These are phyloP conservation scores for Boletus sp. DNA, from an alignment of 768 basidiomycete genomes.

Conservation along the genomic window DNA sequence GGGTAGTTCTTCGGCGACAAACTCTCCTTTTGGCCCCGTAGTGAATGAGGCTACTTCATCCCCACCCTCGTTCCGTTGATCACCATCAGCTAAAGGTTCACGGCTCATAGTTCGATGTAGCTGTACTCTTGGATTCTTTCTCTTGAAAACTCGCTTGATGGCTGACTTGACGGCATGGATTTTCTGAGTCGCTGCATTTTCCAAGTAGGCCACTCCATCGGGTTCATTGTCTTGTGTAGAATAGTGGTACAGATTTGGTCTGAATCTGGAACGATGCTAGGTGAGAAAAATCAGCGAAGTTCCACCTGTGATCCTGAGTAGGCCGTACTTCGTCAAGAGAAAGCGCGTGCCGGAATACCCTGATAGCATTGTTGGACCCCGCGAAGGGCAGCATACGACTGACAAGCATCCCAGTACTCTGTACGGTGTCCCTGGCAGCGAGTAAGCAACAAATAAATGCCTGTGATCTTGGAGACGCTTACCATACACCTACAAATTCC, in stretches of 20 bases:
- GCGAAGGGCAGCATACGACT: slow-evolving; percentile 65
- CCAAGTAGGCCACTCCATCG: slow-evolving; percentile 4
- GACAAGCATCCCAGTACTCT: slow-evolving; percentile 68
- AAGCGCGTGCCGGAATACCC: slow-evolving; percentile 72
- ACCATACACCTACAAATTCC: slow-evolving; percentile 84
- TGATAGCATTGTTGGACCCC: slow-evolving; percentile 56
- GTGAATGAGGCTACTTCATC: background rate
- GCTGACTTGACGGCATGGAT: background rate
- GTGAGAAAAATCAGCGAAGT: slow-evolving; percentile 8
- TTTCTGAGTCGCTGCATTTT: background rate
- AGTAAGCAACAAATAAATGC: slow-evolving; percentile 1
- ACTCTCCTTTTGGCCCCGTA: background rate
- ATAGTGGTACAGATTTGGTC: slow-evolving; percentile 60
- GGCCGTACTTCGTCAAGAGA: slow-evolving; percentile 66
- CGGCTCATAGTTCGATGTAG: background rate
- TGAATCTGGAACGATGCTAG: slow-evolving; percentile 64
- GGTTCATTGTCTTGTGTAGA: slow-evolving; percentile 26
- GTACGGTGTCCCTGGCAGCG: slow-evolving; percentile 66
- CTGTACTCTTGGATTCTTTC: background rate
- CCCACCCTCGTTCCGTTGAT: background rate
- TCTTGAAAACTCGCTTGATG: background rate
- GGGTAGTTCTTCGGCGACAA: background rate
- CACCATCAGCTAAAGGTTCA: background rate
- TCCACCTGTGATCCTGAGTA: background rate
- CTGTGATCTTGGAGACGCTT: slow-evolving; percentile 10